Base-by-base conservation (phyloP, 345 rosid genomes). In the Noccaea caerulescens region DNA sequence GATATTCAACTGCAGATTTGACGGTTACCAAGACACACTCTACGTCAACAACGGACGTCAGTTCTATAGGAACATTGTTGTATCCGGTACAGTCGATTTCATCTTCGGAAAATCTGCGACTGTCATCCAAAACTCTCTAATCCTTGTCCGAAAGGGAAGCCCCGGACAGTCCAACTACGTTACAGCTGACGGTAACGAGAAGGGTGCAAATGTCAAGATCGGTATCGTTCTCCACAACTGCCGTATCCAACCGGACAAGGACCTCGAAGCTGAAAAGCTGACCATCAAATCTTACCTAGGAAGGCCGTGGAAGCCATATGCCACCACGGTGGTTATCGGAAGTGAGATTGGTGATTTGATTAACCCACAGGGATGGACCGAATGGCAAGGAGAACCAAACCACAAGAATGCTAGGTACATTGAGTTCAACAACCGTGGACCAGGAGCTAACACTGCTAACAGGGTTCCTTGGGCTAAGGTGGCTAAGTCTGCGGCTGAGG, bases 51-150 rank as follows among this genome's bases (percentile, higher is more conserved):
- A 82, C 65, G 70, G 78, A 37, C 81, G 91, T 7, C 91, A 87
- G 41, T 88, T 85, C 82, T 88, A 79, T 83, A 80, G 91, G 23
- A 81, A 88, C 73, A 85, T 88, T 54, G 83, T 82, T 63, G 84
- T 91, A 46, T 77, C 97, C 9, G 93, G 91, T 4, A 91, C 91
- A 0, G 73, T 87, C 3, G 93, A 91, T 73, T 91, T 88, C 91
- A 83, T 88, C 83, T 88, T 91, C 41, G 96, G 96, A 1, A 84
- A 84, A 50, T 83, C 87, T 3, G 53, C 81, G 0, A 71, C 83
- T 6, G 62, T 87, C 55, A 83, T 88, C 76, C 96, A 91, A 51
- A 87, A 82, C 86, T 91, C 89, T 8, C 50, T 70, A n/a, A 72
- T 91, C 81, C 81, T 87, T 6, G 70, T 69, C 66, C 71, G 87